Evolutionary conservation across 768 basidiomycete species (phyloP), one percentile per base, ranked within the genome.

Genomic region (Mrakia gelida): DNA sequence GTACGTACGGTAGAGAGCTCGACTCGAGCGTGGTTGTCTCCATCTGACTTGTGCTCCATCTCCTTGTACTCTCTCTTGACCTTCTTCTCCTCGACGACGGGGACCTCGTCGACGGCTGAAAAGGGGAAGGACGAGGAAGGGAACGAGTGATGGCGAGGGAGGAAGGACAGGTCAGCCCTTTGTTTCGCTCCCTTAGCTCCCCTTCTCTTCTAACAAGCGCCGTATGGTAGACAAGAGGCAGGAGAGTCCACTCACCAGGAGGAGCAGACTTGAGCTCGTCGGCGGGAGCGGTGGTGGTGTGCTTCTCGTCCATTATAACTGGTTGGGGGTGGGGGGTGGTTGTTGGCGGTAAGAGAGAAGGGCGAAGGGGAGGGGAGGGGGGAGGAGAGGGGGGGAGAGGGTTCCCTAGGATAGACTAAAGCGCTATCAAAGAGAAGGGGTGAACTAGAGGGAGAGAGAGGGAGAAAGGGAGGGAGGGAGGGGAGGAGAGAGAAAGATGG

Each of bases 1-100:
- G 28, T 0, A 49, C 73, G 34, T 16, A 78, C 77, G 32, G 61
- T 65, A 30, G 63, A 52, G 52, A 78, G 71, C n/a, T 61, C 77
- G 13, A 78, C 77, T 56, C 62, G 77, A 56, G 77, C 77, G 63
- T 78, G 77, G 61, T 65, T 43, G 63, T 78, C 77, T 38, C 77
- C 77, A 13, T 78, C 71, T 18, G 38, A 34, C 62, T 73, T 71
- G 74, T 82, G 81, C 76, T 83, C 82, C 81, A 81, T 81, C 54
- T 80, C 92, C 87, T 92, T 94, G 87, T 94, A 94, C 86, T 92
- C 91, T 86, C 92, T 88, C 87, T 92, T 91, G 84, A 85, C 90
- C 85, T 87, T 86, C 71, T 73, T 61, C 62, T 80, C 79, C 34
- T 41, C 59, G 32, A 43, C 73, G 28, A 30, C 67, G 38, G 76